Percentiles rank a stretch among this genome's conserved stretches.
phyloP scores from a whole-genome alignment of 768 basidiomycete species.

The Hortiboletus campestris region DNA sequence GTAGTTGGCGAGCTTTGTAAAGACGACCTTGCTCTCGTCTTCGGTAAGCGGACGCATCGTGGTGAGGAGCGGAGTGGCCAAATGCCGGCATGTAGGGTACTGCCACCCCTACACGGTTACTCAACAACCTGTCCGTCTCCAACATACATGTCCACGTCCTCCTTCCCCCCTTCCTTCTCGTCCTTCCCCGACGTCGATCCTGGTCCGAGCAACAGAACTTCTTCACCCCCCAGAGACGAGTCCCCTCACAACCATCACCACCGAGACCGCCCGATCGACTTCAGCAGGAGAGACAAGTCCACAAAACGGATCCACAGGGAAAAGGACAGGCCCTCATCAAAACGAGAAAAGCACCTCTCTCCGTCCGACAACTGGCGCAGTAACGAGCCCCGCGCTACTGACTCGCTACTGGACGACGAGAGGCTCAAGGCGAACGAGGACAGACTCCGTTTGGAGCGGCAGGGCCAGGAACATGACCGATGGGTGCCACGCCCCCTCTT shows the following conservation, averaged over 20 bases:
- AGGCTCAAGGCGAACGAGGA: conserved; percentile 36
- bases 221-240: conserved; percentile 19
- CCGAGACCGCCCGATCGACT: conserved; percentile 13
- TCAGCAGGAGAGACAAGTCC: conserved; percentile 19
- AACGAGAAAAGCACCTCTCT: conserved; percentile 32
- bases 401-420: conserved; percentile 29
- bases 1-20: conserved; percentile 96
- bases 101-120: conserved; percentile 5
- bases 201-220: conserved; percentile 35
- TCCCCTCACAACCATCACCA: conserved; percentile 11
- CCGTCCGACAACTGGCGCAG: conserved; percentile 25
- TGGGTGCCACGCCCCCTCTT: conserved; percentile 38
- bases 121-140: background rate
- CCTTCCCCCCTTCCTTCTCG: conserved; percentile 64
- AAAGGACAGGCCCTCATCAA: conserved; percentile 29
- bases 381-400: conserved; percentile 12
- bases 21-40: conserved; percentile 95
- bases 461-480: conserved; percentile 19
- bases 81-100: background rate
- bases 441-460: conserved; percentile 22
- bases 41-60: conserved; percentile 93
- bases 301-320: conserved; percentile 24
- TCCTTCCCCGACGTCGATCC: conserved; percentile 67
- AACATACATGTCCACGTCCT: conserved; percentile 47
- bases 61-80: conserved; percentile 5